A percentile compares a stretch with the other conserved stretches of the same genome.
phyloP scores from a whole-genome alignment of 2,329 filamentous ascomycete genomes.

The Scleromitrula shiraiana region DNA sequence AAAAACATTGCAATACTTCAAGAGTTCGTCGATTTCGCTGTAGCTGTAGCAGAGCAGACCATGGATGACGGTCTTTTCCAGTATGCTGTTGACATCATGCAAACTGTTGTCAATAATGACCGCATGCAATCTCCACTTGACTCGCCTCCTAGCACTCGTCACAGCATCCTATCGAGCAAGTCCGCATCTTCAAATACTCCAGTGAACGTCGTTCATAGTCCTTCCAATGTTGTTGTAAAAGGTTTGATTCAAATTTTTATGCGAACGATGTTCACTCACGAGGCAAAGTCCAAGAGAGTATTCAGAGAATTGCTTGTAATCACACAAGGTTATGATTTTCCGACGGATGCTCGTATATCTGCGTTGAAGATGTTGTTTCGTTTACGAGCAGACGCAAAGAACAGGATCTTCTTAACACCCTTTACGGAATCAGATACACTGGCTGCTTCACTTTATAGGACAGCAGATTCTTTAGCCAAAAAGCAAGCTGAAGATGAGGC shows the following conservation, averaged over 20 bases:
- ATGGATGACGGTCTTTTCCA: conserved; percentile 52
- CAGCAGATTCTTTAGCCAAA: conserved; percentile 41
- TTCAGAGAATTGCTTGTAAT: conserved; percentile 59
- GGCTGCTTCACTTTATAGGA: conserved; percentile 63
- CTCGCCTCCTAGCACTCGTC: conserved; percentile 24
- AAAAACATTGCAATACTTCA: conserved; percentile 57
- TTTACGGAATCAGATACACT: conserved; percentile 66
- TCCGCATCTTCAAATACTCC: conserved; percentile 13
- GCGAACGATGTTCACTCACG: conserved; percentile 58
- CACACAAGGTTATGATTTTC: conserved; percentile 49
- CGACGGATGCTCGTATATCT: conserved; percentile 62
- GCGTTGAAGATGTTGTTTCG: conserved; percentile 75
- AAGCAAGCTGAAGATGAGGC: conserved; percentile 35
- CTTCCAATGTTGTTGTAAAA: conserved; percentile 62
- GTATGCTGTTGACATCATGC: conserved; percentile 46
- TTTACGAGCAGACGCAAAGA: conserved; percentile 72
- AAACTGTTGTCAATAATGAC: conserved; percentile 42
- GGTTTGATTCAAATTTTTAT: conserved; percentile 73
- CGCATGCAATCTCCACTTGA: conserved; percentile 35
- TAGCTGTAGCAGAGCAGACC: conserved; percentile 50
- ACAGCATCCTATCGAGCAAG: conserved; percentile 17
- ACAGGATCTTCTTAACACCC: conserved; percentile 64
- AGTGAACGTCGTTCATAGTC: conserved; percentile 35
- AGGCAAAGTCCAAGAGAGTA: conserved; percentile 53
- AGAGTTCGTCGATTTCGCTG: conserved; percentile 55